Conservation (phyloP, 106 monocot species). For the Xerophyta viscosa region DNA sequence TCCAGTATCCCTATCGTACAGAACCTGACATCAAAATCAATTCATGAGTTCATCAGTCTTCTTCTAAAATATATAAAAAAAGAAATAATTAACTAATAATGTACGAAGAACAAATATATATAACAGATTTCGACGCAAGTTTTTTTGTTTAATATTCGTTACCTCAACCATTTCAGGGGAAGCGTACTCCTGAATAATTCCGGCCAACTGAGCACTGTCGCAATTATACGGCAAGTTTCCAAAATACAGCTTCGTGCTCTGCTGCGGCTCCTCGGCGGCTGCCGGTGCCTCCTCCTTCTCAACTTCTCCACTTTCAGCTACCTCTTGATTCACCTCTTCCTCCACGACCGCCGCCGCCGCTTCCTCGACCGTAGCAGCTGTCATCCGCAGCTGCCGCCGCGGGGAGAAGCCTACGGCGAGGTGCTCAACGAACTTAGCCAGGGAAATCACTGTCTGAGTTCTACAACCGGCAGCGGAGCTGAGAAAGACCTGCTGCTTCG, state of each 20-base stretch:
- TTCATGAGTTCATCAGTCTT: constrained; percentile 2
- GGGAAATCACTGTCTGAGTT: too few species aligned
- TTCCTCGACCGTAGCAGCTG: constrained; percentile 41
- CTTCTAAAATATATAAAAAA: too few species aligned
- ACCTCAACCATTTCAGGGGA: constrained; percentile 93
- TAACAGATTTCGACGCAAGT: too few species aligned
- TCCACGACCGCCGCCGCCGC: constrained; percentile 21
- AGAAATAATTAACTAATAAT: too few species aligned
- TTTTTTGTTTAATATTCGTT: too few species aligned
- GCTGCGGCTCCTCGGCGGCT: neutral
- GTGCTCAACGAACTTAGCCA: too few species aligned
- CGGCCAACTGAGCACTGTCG: constrained; percentile 83
- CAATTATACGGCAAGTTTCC: constrained; percentile 90
- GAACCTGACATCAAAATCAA: constrained; percentile 50
- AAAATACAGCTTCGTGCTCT: constrained; percentile 82
- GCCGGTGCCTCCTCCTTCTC: constrained; percentile 1
- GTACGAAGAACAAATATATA: too few species aligned
- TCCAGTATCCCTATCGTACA: constrained; percentile 76
- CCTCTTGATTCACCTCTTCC: constrained; percentile 2
- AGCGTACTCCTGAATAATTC: constrained; percentile 79
- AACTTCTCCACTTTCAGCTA: too few species aligned
- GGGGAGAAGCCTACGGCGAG: neutral
- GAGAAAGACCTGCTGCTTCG: too few species aligned
- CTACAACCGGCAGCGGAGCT: too few species aligned
- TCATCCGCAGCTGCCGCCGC: constrained; percentile 6